phyloP scores from a whole-genome alignment of 2,329 filamentous ascomycete genomes.

The Colletotrichum tanaceti region DNA sequence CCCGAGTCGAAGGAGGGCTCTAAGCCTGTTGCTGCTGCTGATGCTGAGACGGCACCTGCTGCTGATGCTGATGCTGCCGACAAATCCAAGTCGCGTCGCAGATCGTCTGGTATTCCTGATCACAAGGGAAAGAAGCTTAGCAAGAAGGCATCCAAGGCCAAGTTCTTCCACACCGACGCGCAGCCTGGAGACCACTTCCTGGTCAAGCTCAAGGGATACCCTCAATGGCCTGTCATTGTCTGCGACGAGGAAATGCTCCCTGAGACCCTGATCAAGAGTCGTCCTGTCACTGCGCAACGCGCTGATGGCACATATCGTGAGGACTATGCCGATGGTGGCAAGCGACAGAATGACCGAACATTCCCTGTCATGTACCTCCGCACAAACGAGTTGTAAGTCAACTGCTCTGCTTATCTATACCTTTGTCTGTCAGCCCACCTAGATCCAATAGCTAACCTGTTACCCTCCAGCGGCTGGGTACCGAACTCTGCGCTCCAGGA shows the following conservation, averaged over 20 bases:
- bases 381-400: conserved; percentile 95
- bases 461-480: conserved; percentile 81
- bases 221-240: conserved; percentile 93
- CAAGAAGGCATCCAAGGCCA: conserved; percentile 84
- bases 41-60: conserved; percentile 41
- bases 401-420: neutral
- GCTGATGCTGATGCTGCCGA: conserved; percentile 48
- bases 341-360: conserved; percentile 84
- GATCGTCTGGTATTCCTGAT: conserved; percentile 75
- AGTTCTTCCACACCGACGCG: conserved; percentile 79
- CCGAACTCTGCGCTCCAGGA: conserved; percentile 84
- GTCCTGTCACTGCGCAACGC: conserved; percentile 85
- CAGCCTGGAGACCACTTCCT: conserved; percentile 93
- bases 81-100: conserved; percentile 70
- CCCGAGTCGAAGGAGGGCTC: conserved; percentile 49
- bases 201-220: conserved; percentile 93
- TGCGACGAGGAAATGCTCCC: conserved; percentile 96
- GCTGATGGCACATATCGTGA: conserved; percentile 88
- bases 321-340: conserved; percentile 87
- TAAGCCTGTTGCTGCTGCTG: conserved; percentile 44
- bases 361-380: conserved; percentile 95
- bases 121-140: conserved; percentile 83
- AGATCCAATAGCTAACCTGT: conserved; percentile 20
- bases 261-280: conserved; percentile 76
- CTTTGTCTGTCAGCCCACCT: neutral